Evolutionary conservation across 305 asterid genomes (phyloP).

Genomic region (Fraxinus xanthoxyloides): DNA sequence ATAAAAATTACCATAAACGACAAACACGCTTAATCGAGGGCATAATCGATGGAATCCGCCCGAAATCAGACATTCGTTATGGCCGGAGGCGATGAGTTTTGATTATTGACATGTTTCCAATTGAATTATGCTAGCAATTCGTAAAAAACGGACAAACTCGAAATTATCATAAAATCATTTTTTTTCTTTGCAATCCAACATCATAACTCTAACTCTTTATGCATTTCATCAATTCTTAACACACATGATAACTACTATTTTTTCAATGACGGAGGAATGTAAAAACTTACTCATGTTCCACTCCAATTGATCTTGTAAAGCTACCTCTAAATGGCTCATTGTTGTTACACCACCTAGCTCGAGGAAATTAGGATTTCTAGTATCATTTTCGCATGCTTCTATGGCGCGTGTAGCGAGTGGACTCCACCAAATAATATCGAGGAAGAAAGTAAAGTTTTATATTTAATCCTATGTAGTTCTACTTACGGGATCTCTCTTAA

Average conservation of each 20-base stretch:
- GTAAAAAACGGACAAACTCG: too few species aligned
- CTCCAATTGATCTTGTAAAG: not conserved
- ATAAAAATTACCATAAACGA: too few species aligned
- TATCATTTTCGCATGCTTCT: not conserved
- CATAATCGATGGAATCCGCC: too few species aligned
- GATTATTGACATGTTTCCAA: too few species aligned
- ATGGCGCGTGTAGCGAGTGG: not conserved
- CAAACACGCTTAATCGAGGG: too few species aligned
- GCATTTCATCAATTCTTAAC: too few species aligned
- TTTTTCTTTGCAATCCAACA: too few species aligned
- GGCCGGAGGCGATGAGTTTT: too few species aligned
- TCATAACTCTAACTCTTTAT: too few species aligned
- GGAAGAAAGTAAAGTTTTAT: not conserved
- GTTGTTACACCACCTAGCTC: not conserved
- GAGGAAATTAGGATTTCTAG: not conserved
- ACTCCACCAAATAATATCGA: not conserved
- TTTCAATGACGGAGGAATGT: not conserved
- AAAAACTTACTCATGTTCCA: not conserved
- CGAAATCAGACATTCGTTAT: too few species aligned
- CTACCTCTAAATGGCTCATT: not conserved
- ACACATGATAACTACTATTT: not conserved
- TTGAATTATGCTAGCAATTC: too few species aligned
- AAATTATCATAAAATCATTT: too few species aligned
- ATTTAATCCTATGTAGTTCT: not conserved
- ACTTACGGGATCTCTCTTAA: not conserved